Evolutionary conservation across 1,284 basidiomycete species (phyloP).

Genomic region (Microbotryum violaceum): DNA sequence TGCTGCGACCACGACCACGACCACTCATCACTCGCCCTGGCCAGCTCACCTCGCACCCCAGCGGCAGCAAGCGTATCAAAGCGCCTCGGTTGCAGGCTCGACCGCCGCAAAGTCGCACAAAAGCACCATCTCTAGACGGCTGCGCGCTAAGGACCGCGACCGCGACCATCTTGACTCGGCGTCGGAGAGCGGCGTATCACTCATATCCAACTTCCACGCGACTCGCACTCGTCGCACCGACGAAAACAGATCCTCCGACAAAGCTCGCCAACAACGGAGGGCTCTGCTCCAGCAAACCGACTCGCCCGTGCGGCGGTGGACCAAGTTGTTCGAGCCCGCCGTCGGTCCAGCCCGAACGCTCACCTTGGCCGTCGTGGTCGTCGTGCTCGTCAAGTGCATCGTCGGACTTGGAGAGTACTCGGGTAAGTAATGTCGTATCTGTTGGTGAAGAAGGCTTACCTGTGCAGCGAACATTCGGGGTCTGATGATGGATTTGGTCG

Average conservation of each 20-base stretch:
- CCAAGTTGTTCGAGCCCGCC: not conserved
- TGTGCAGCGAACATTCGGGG: not conserved
- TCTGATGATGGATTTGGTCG: too few relatives aligned
- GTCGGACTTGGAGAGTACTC: conserved; percentile 72
- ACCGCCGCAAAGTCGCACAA: too few relatives aligned
- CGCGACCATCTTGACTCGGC: not conserved
- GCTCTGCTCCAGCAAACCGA: conserved; percentile 6
- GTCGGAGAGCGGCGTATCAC: not conserved
- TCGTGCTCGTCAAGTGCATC: conserved; percentile 57
- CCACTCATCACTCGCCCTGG: too few relatives aligned
- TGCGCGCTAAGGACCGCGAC: not conserved
- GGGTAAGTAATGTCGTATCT: conserved; percentile 45
- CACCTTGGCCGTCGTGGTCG: conserved; percentile 48
- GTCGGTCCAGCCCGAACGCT: not conserved
- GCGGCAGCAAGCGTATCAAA: too few relatives aligned
- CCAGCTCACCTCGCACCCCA: too few relatives aligned
- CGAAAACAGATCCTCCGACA: too few relatives aligned
- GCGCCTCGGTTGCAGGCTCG: too few relatives aligned
- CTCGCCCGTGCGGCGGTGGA: conserved; percentile 9
- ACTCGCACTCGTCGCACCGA: not conserved
- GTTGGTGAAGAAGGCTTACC: not conserved
- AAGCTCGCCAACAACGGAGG: too few relatives aligned
- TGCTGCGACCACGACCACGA: too few relatives aligned
- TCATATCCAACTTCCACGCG: not conserved
- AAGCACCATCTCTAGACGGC: too few relatives aligned